phyloP scores from a whole-genome alignment of 257 asterid species.

The Linderniella brevidens region DNA sequence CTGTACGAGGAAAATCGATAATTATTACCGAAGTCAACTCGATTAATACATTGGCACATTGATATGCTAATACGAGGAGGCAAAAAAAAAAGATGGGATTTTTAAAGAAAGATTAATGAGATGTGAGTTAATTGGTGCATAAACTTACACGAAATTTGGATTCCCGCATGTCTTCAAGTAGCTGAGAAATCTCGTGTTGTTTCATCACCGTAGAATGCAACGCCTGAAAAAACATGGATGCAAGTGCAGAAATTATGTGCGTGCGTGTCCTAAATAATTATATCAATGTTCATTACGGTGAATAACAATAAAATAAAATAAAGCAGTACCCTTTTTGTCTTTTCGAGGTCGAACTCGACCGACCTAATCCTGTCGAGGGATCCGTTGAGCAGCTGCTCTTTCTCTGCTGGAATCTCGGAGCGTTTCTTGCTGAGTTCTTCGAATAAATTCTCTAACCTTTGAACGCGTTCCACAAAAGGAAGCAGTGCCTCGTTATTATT shows the following conservation, averaged over 20 bases:
- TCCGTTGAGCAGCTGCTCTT: constrained; percentile 62
- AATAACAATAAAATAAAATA: constrained; percentile 6
- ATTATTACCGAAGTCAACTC: no score
- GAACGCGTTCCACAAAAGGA: constrained; percentile 76
- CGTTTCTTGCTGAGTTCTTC: constrained; percentile 70
- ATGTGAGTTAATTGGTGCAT: background rate
- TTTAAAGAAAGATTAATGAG: no score
- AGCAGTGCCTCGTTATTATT: constrained; percentile 24
- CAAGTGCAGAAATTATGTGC: constrained; percentile 6
- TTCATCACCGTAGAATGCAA: constrained; percentile 54
- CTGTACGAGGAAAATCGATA: no score
- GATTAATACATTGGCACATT: no score
- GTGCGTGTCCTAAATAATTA: no score
- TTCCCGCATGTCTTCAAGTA: constrained; percentile 53
- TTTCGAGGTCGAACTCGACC: constrained; percentile 74
- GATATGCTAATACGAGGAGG: no score
- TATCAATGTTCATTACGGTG: constrained; percentile 1
- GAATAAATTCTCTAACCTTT: constrained; percentile 47
- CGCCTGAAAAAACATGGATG: constrained; percentile 31
- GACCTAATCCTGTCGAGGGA: constrained; percentile 80
- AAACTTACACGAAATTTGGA: constrained; percentile 50
- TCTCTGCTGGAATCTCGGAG: constrained; percentile 60
- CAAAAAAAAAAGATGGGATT: no score
- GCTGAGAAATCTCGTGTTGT: constrained; percentile 56
- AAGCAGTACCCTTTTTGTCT: constrained; percentile 62